Percentiles rank a stretch among this genome's conserved stretches.
Evolutionary conservation across 2,329 filamentous ascomycete species (phyloP).

Genomic region (Alternaria longipes): DNA sequence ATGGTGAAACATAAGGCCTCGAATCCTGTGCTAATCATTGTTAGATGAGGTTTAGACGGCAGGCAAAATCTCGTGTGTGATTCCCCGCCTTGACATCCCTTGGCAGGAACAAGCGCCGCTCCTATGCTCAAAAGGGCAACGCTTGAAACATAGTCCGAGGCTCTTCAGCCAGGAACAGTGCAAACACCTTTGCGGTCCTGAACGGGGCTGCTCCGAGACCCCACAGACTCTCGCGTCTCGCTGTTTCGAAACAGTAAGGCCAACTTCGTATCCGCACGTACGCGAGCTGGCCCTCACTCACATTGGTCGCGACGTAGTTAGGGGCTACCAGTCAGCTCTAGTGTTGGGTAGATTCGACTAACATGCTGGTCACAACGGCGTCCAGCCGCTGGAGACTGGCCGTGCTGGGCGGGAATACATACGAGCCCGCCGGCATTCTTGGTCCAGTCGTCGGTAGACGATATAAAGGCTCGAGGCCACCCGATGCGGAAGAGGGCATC

Average conservation of each 20-base stretch:
- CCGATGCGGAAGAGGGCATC: conserved; percentile 30
- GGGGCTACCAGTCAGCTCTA: conserved; percentile 29
- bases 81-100: conserved; percentile 13
- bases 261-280: conserved; percentile 18
- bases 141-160: conserved; percentile 36
- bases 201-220: conserved; percentile 23
- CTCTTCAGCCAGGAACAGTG: conserved; percentile 27
- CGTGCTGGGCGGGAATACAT: conserved; percentile 28
- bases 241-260: conserved; percentile 40
- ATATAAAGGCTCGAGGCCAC: conserved; percentile 34
- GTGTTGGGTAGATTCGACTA: conserved; percentile 16
- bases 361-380: conserved; percentile 34
- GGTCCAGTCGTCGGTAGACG: conserved; percentile 18
- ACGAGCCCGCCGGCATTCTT: conserved; percentile 23
- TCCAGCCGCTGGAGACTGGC: conserved; percentile 30
- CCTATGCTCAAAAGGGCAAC: conserved; percentile 24
- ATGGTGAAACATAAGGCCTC: conserved; percentile 21
- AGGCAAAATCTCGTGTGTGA: conserved; percentile 9
- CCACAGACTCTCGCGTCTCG: conserved; percentile 28
- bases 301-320: conserved; percentile 36
- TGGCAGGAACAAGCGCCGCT: conserved; percentile 33
- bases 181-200: conserved; percentile 25
- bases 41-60: conserved; percentile 7
- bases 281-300: conserved; percentile 22
- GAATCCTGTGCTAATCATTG: conserved; percentile 15